phyloP scores from a whole-genome alignment of 345 rosid genomes.

The Citrus inodora region DNA sequence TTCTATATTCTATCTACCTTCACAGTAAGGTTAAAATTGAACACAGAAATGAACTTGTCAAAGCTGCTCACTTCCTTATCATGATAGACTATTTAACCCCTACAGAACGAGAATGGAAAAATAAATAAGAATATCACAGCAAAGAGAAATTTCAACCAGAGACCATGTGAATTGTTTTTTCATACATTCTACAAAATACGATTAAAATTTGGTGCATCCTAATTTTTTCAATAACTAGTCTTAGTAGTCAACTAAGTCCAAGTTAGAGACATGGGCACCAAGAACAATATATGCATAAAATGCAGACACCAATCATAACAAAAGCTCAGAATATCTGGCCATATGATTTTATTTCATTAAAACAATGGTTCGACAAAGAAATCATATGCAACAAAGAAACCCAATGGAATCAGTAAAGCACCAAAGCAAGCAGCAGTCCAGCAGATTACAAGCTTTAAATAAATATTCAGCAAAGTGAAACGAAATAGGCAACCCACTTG shows the following conservation, averaged over 20 bases:
- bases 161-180: not conserved
- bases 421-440: not conserved
- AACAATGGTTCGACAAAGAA: not conserved
- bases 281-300: not conserved
- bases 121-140: not conserved
- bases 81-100: not conserved
- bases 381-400: not conserved
- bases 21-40: not conserved
- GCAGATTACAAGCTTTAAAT: not conserved
- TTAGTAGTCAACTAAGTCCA: not conserved
- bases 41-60: not conserved
- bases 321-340: not conserved
- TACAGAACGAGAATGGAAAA: not conserved
- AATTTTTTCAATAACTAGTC: no score
- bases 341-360: no score
- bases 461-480: not conserved
- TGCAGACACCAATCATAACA: not conserved
- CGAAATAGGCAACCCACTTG: not conserved
- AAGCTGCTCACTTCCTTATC: not conserved
- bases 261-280: not conserved
- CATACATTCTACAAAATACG: not conserved
- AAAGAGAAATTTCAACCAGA: not conserved
- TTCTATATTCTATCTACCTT: slow-evolving; percentile 8
- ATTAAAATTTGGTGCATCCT: not conserved
- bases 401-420: not conserved